These are phyloP conservation scores for Collybiopsis luxurians DNA, from an alignment of 768 basidiomycete genomes.

Conservation along the genomic window DNA sequence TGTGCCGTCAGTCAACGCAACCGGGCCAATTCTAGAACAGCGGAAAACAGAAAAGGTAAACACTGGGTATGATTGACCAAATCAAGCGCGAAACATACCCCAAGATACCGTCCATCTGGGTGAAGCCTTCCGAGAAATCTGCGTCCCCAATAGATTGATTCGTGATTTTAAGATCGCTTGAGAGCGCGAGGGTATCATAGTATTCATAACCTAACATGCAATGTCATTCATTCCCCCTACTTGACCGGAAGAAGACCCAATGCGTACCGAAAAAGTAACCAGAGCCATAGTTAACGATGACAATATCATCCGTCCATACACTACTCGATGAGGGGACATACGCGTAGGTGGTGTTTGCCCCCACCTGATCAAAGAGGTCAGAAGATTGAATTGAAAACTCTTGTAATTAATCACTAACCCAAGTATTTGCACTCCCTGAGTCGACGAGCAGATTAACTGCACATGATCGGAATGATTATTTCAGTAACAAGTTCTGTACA, in stretches of 20 bases:
- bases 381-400: constrained; percentile 27
- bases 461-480: too few relatives aligned
- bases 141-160: constrained; percentile 69
- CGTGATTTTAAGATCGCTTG: constrained; percentile 43
- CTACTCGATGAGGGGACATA: neutral
- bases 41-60: neutral
- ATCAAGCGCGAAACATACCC: constrained; percentile 37
- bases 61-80: neutral
- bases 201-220: constrained; percentile 36
- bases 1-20: constrained; percentile 46
- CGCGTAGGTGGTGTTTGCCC: neutral
- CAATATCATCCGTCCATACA: neutral
- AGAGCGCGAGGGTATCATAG: constrained; percentile 54
- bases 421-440: constrained; percentile 72
- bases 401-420: constrained; percentile 50
- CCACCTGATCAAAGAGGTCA: neutral
- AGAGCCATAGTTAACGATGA: constrained; percentile 59
- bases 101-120: constrained; percentile 59
- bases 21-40: constrained; percentile 46
- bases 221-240: neutral
- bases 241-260: neutral
- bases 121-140: constrained; percentile 38
- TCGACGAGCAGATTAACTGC: constrained; percentile 46
- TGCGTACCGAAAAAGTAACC: constrained; percentile 55
- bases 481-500: too few relatives aligned